Conservation (phyloP, 306 rosid species). For the Prunus campanulata region DNA sequence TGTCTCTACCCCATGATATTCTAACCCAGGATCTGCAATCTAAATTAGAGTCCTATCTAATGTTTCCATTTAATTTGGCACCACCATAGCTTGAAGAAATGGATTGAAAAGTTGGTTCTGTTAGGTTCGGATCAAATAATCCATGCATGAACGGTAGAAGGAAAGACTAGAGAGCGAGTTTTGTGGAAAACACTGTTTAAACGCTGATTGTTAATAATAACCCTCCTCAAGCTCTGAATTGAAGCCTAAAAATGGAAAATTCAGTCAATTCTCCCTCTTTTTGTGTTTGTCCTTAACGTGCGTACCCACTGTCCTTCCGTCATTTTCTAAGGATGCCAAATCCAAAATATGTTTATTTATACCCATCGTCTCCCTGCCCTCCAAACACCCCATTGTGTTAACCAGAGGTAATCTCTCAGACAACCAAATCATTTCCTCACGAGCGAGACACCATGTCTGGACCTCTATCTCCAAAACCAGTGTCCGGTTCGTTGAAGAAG, state of each 20-base stretch:
- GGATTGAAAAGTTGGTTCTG: no score
- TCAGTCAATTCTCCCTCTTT: neutral
- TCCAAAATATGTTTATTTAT: neutral
- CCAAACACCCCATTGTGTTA: neutral
- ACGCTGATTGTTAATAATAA: neutral
- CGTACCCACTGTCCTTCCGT: neutral
- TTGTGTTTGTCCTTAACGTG: no score
- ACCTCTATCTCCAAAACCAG: neutral
- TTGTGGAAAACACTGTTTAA: neutral
- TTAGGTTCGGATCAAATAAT: neutral
- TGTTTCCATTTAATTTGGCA: no score
- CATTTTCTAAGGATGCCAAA: neutral
- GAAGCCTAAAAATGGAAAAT: neutral
- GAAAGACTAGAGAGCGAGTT: neutral
- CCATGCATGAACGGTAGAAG: neutral
- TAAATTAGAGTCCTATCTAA: no score
- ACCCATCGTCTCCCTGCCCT: neutral
- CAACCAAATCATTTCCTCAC: neutral
- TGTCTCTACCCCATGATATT: no score
- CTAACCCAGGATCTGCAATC: neutral
- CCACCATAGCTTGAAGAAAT: no score
- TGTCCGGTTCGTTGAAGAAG: neutral
- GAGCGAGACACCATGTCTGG: neutral
- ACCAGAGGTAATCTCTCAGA: neutral
- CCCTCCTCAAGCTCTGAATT: neutral